Evolutionary conservation across 768 basidiomycete genomes (phyloP).

Genomic region (Naganishia kalamii): DNA sequence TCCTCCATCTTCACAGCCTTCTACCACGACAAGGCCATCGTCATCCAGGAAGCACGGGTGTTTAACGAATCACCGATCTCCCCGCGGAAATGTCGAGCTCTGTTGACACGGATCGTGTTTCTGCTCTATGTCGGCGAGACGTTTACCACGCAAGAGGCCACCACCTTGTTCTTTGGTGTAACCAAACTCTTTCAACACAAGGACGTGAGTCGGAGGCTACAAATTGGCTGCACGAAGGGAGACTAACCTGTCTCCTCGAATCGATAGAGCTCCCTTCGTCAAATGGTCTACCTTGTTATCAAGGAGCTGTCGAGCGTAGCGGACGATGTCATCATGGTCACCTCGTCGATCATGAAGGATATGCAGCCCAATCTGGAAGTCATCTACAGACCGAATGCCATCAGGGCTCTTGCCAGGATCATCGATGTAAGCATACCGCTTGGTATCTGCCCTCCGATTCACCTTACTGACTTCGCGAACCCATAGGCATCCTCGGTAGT

Average conservation of each 20-base stretch:
- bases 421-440: slow-evolving; percentile 70
- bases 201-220: slow-evolving; percentile 61
- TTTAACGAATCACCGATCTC: slow-evolving; percentile 99
- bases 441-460: neutral
- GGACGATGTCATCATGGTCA: slow-evolving; percentile 99
- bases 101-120: slow-evolving; percentile 93
- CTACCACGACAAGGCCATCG: slow-evolving; percentile 81
- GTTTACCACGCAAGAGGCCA: slow-evolving; percentile 91
- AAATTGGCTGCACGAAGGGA: neutral
- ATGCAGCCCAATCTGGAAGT: slow-evolving; percentile 99
- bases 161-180: slow-evolving; percentile 95
- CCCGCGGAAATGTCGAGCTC: slow-evolving; percentile 89
- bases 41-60: slow-evolving; percentile 94
- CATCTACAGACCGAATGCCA: slow-evolving; percentile 95
- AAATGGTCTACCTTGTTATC: slow-evolving; percentile 97
- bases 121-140: slow-evolving; percentile 93
- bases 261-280: slow-evolving; percentile 63
- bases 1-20: slow-evolving; percentile 30
- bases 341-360: slow-evolving; percentile 98
- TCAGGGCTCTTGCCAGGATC: slow-evolving; percentile 88
- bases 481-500: slow-evolving; percentile 54
- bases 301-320: slow-evolving; percentile 94
- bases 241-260: neutral
- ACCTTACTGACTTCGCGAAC: neutral
- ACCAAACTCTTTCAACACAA: slow-evolving; percentile 99